Base-by-base conservation (phyloP, 2,329 filamentous ascomycete genomes). In the Trichoderma endophyticum region DNA sequence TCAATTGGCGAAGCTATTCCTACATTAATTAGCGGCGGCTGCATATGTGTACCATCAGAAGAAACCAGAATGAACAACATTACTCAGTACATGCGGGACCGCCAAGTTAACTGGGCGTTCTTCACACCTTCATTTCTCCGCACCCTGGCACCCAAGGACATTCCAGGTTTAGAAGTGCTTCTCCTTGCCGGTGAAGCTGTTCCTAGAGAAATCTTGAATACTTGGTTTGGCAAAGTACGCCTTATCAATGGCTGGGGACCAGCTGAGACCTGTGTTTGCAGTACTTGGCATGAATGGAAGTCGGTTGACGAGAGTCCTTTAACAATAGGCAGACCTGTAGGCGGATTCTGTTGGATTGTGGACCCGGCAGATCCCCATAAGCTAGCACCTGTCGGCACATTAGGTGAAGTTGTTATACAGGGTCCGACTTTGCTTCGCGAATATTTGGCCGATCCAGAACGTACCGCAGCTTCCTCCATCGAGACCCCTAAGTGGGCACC, bases 281-380 rank as follows among this genome's bases (percentile, higher is more conserved):
- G 70, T 21, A 43, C 57, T 6, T 28, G 26, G 7, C 14, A 72
- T 34, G 70, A 69, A 5, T 63, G 57, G 39, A 69, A 18, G 18
- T 56, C 64, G 4, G 28, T 36, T 1, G 15, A 61, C 21, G 70
- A 72, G 1, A 59, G 26, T 34, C 65, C 65, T 18, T 6, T 43
- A 0, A 72, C 15, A n/a, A 61, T 74, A 12, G 70, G 72, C 12
- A 34, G 24, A 24, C 56, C 63, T 15, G 34, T 70, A 3, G 70
- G 64, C 9, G 56, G 57, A 11, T 56, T 57, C 32, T 73, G 62
- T 30, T 73, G 71, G 73, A 65, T 73, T 48, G 67, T 71, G 4
- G 63, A 71, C 12, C 48, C 67, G 3, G 62, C 36, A 28, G 34
- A 73, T 36, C 36, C 61, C 0, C 11, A 57, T 12, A 62, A 71